Evolutionary conservation across 257 asterid genomes (phyloP), one percentile per base, ranked within the genome.

Genomic region (Paraleonurus japonicus): DNA sequence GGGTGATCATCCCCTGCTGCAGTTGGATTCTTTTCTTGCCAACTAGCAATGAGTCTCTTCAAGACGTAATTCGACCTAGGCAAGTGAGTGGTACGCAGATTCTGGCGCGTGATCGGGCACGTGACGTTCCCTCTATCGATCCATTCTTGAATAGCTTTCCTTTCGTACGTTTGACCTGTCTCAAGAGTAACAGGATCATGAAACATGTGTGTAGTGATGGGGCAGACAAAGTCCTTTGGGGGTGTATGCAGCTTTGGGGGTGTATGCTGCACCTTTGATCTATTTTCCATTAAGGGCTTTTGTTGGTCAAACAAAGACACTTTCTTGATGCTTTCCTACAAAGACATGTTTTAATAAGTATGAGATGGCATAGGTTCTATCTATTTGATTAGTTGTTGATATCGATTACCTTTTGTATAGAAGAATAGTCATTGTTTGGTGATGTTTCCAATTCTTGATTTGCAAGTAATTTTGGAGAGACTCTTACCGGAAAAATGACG

Each of bases 71-170:
- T 92, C 11, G 93, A 87, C 61, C 85, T 89, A 1, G 97, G 96
- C 7, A 89, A 82, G 16, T 78, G 83, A 8, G 81, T 63, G n/a
- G 80, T 80, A 0, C 65, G 83, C 53, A 92, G 81, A 28, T 22
- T 81, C 65, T 92, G 97, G n/a, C 96, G 97, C 9, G 95, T 89
- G 45, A 89, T 92, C 15, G 96, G 97, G 53, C 97, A 92, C 1
- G 85, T 87, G 7, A 83, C 74, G 26, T 87, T 92, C 9, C 97
- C 97, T 50, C 89, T 75, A 5, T 86, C 93, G 16, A 89, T 58
- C 97, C 97, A 89, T 82, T 92, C 96, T 80, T 87, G 93, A 37
- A 89, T 92, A 1, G 97, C 97, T 73, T 7, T 73, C 32, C 95
- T 63, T 51, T 92, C 97, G 19, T 87, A 92, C 2, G 96, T 92